Conservation (phyloP, 805 yeast genomes). For the Candida sakaeoensis region DNA sequence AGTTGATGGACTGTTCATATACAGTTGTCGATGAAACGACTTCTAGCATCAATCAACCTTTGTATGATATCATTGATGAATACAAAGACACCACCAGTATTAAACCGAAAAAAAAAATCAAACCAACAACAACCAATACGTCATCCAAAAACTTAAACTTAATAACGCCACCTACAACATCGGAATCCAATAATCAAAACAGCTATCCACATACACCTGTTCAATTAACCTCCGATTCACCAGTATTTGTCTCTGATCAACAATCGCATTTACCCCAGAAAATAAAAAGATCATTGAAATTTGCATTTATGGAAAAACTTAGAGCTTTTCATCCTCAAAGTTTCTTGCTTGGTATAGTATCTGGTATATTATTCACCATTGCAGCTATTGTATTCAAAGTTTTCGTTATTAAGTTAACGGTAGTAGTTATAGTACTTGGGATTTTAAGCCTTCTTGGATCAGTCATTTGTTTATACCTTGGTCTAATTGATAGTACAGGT, state of each 20-base stretch:
- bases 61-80: background rate
- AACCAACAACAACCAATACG: constrained; percentile 5
- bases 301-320: background rate
- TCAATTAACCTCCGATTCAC: background rate
- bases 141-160: constrained; percentile 2
- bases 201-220: background rate
- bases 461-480: constrained; percentile 1
- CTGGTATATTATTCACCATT: background rate
- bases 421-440: background rate
- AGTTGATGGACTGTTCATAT: constrained; percentile 30
- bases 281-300: background rate
- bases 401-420: background rate
- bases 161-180: constrained; percentile 3
- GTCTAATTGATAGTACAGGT: background rate
- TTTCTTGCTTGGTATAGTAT: constrained; percentile 1
- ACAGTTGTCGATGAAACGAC: constrained; percentile 15
- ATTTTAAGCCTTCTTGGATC: background rate
- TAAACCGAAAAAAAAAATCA: constrained; percentile 5
- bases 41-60: background rate
- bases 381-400: background rate
- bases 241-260: background rate
- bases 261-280: constrained; percentile 7
- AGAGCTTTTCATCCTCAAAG: constrained; percentile 1
- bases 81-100: background rate
- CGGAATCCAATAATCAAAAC: background rate